Evolutionary conservation across 139 green algal species (phyloP).

Genomic region (Picochlorum costavermella): DNA sequence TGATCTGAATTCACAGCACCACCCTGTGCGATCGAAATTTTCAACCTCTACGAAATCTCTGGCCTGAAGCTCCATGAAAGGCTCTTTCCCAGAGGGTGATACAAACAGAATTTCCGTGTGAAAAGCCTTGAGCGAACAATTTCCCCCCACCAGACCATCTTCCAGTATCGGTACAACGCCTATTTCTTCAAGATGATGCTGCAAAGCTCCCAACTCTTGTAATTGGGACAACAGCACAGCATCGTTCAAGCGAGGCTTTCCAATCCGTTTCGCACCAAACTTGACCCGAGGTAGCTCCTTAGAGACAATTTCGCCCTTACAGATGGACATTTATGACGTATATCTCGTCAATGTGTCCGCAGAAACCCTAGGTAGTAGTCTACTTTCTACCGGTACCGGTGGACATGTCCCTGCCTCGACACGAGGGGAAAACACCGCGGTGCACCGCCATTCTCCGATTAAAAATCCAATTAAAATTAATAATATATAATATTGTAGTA

Average conservation of each 20-base stretch:
- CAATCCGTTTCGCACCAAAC: background rate
- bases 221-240: background rate
- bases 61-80: background rate
- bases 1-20: conserved; percentile 2
- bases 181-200: conserved; percentile 1
- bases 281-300: background rate
- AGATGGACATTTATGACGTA: background rate
- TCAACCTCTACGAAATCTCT: conserved; percentile 14
- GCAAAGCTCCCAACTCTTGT: conserved; percentile 4
- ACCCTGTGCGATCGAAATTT: conserved; percentile 9
- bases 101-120: conserved; percentile 2
- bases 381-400: too few relatives aligned
- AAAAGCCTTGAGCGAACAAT: conserved; percentile 11
- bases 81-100: background rate
- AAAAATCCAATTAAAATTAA: too few relatives aligned
- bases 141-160: conserved; percentile 27
- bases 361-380: too few relatives aligned
- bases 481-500: background rate
- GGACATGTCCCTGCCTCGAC: too few relatives aligned
- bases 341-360: too few relatives aligned
- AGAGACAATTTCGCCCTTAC: conserved; percentile 1
- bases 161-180: conserved; percentile 15
- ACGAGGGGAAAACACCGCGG: too few relatives aligned
- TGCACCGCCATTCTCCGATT: too few relatives aligned
- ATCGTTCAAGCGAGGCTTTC: background rate